Percentiles rank a stretch among this genome's conserved stretches.
Conservation (phyloP, 1,284 basidiomycete genomes). For the Chiua sp. region DNA sequence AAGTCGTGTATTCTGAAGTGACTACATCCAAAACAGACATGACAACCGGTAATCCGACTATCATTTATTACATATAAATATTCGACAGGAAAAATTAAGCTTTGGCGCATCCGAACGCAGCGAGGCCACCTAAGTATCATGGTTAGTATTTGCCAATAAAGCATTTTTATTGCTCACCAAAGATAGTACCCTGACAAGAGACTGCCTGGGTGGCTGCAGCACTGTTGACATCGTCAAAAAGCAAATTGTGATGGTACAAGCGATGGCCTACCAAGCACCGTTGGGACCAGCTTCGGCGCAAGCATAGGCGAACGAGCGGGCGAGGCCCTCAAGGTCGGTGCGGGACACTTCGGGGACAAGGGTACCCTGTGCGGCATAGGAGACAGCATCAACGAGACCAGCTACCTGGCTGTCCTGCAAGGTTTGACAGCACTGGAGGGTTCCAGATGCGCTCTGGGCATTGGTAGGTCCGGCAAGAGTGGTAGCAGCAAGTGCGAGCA, state of each 20-base stretch:
- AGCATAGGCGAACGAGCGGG: no score
- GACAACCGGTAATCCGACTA: no score
- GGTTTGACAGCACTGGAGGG: not conserved
- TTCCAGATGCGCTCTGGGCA: not conserved
- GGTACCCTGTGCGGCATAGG: no score
- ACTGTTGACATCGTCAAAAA: not conserved
- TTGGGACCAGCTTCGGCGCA: no score
- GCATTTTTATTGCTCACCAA: not conserved
- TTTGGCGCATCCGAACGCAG: not conserved
- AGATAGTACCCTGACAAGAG: not conserved
- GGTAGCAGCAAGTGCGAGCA: not conserved
- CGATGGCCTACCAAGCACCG: not conserved
- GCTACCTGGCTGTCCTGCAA: not conserved
- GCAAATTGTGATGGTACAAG: not conserved
- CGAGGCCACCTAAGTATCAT: not conserved
- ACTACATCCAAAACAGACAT: no score
- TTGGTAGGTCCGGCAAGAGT: not conserved
- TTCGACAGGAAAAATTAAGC: no score
- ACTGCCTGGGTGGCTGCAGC: not conserved
- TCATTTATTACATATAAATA: no score
- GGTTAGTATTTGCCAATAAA: not conserved
- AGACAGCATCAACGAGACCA: no score
- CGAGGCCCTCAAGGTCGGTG: no score
- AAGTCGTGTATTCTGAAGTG: no score
- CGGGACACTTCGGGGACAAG: no score